A percentile compares a stretch with the other conserved stretches of the same genome.
These are phyloP conservation scores for Rhodotorula sp. DNA, from an alignment of 1,284 basidiomycete species.

Conservation along the genomic window DNA sequence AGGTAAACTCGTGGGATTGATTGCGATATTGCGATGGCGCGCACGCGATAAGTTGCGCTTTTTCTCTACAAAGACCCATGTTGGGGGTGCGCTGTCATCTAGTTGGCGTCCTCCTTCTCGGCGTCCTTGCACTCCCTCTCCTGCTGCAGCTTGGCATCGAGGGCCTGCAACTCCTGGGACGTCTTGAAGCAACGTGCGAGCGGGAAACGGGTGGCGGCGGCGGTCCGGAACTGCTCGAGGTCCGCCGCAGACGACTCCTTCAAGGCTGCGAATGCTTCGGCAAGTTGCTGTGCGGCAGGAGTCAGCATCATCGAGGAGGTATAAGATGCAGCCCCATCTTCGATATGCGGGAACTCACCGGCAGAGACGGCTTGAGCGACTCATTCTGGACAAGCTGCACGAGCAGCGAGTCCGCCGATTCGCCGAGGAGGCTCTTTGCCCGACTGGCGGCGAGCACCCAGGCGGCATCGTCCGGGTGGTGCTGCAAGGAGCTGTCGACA, in stretches of 20 bases:
- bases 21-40: too few species aligned
- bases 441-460: constrained; percentile 65
- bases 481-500: constrained; percentile 73
- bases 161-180: constrained; percentile 50
- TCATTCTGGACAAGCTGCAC: constrained; percentile 57
- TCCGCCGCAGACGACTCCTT: constrained; percentile 54
- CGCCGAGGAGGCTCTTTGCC: constrained; percentile 57
- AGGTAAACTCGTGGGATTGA: too few species aligned
- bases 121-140: constrained; percentile 3
- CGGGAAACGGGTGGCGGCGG: constrained; percentile 59
- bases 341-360: constrained; percentile 53
- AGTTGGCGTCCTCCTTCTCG: constrained; percentile 1
- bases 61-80: neutral
- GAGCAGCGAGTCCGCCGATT: constrained; percentile 54
- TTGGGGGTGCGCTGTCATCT: neutral
- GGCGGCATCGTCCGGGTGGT: constrained; percentile 44
- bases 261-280: neutral
- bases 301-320: constrained; percentile 51
- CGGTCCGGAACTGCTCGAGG: constrained; percentile 60
- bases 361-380: constrained; percentile 56
- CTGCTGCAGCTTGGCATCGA: constrained; percentile 2
- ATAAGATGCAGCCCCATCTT: neutral
- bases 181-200: constrained; percentile 66
- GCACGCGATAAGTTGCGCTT: neutral
- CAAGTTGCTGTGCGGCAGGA: constrained; percentile 45